Evolutionary conservation across 805 yeast species (phyloP).

Genomic region (Suhomyces tanzawaensis): DNA sequence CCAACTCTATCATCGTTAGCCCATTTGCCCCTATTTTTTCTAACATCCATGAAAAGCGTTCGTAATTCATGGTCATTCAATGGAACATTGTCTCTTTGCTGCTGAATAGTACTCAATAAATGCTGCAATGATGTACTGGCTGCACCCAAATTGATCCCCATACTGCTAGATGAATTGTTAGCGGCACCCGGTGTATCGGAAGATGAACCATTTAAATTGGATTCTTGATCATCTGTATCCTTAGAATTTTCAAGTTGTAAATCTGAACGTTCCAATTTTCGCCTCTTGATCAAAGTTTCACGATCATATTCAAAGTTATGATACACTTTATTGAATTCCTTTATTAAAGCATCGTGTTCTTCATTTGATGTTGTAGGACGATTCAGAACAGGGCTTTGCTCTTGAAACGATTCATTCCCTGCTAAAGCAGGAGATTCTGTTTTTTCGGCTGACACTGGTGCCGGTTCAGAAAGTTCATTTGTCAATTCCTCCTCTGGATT

Average conservation of each 20-base stretch:
- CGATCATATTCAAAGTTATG: slow-evolving; percentile 75
- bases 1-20: slow-evolving; percentile 93
- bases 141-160: slow-evolving; percentile 36
- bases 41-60: slow-evolving; percentile 83
- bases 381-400: slow-evolving; percentile 6
- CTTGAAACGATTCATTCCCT: slow-evolving; percentile 1
- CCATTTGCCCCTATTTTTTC: slow-evolving; percentile 97
- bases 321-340: slow-evolving; percentile 68
- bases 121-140: slow-evolving; percentile 60
- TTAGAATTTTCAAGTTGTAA: slow-evolving; percentile 51
- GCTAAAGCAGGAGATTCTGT: neutral
- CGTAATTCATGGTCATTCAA: slow-evolving; percentile 82
- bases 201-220: slow-evolving; percentile 16
- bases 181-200: slow-evolving; percentile 22
- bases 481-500: neutral
- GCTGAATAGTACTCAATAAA: slow-evolving; percentile 73
- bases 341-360: slow-evolving; percentile 48
- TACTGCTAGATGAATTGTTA: slow-evolving; percentile 46
- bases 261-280: slow-evolving; percentile 79
- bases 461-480: neutral
- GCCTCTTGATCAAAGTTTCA: slow-evolving; percentile 71
- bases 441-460: slow-evolving; percentile 2
- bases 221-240: slow-evolving; percentile 16
- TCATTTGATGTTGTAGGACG: slow-evolving; percentile 16
- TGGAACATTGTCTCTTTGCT: slow-evolving; percentile 68